phyloP scores from a whole-genome alignment of 345 rosid genomes.

The Arabidopsis suecica region DNA sequence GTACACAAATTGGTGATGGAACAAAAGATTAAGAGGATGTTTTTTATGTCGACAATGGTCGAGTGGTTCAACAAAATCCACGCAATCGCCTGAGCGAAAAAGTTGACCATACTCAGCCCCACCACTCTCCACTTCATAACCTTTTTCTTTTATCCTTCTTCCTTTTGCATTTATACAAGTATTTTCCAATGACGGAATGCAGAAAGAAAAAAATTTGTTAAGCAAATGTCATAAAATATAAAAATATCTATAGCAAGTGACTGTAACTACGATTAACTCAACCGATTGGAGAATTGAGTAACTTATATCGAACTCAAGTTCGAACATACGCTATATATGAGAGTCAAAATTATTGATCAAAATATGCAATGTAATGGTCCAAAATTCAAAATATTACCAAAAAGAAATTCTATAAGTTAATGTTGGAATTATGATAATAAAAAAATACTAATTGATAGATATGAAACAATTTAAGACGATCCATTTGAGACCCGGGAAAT shows the following conservation, averaged over 20 bases:
- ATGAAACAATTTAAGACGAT: too few relatives aligned
- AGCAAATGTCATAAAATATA: background rate
- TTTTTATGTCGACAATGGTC: slow-evolving; percentile 17
- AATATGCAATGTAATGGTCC: background rate
- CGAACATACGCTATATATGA: background rate
- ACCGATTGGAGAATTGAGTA: background rate
- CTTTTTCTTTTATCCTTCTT: slow-evolving; percentile 23
- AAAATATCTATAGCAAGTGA: background rate
- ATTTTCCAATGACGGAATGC: background rate
- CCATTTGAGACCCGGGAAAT: too few relatives aligned
- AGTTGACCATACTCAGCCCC: slow-evolving; percentile 39
- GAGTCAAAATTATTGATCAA: background rate
- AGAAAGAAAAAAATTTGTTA: background rate
- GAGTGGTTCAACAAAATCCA: slow-evolving; percentile 39
- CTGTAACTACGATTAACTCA: background rate
- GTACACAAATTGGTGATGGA: slow-evolving; percentile 28
- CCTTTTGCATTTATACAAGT: slow-evolving; percentile 19
- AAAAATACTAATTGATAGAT: too few relatives aligned
- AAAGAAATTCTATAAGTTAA: too few relatives aligned
- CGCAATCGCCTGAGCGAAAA: slow-evolving; percentile 38
- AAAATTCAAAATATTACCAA: background rate
- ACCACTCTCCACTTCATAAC: slow-evolving; percentile 34
- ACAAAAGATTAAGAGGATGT: slow-evolving; percentile 31
- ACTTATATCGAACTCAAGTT: background rate
- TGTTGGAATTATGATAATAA: too few relatives aligned